These are phyloP conservation scores for Rhynchospora breviuscula DNA, from an alignment of 176 grass and related monocot species.

Conservation along the genomic window DNA sequence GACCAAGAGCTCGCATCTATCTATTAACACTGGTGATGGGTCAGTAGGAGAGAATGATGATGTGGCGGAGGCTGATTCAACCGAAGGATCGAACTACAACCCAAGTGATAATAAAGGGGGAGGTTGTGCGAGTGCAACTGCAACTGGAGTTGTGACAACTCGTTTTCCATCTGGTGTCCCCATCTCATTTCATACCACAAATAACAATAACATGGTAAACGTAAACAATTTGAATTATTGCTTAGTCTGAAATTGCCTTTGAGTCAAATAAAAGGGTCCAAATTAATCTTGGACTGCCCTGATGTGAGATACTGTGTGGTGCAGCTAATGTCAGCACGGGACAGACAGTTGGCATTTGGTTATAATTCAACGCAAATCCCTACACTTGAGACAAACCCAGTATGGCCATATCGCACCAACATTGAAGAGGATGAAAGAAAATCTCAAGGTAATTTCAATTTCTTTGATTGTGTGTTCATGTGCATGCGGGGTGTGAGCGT, in stretches of 20 bases:
- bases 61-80: slow-evolving; percentile 73
- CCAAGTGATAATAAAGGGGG: slow-evolving; percentile 60
- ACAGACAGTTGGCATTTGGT: slow-evolving; percentile 67
- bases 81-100: slow-evolving; percentile 84
- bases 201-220: slow-evolving; percentile 19
- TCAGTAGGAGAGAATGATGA: slow-evolving; percentile 97
- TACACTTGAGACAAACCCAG: slow-evolving; percentile 83
- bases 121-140: slow-evolving; percentile 44
- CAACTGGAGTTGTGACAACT: slow-evolving; percentile 38
- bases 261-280: slow-evolving; percentile 25
- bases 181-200: slow-evolving; percentile 21
- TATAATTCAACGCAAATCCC: slow-evolving; percentile 76
- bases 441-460: slow-evolving; percentile 45
- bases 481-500: not conserved
- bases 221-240: not conserved
- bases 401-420: slow-evolving; percentile 68
- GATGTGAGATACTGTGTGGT: slow-evolving; percentile 39
- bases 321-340: slow-evolving; percentile 51
- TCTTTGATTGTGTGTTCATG: not conserved
- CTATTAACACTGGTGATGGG: slow-evolving; percentile 73
- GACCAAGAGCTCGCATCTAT: slow-evolving; percentile 66
- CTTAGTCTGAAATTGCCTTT: not conserved
- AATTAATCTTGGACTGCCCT: slow-evolving; percentile 43
- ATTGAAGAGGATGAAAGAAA: slow-evolving; percentile 49
- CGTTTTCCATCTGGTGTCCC: slow-evolving; percentile 44